Evolutionary conservation across 176 grass and related monocot genomes (phyloP), one percentile per base, ranked within the genome.

Genomic region (Aechmea fasciata): DNA sequence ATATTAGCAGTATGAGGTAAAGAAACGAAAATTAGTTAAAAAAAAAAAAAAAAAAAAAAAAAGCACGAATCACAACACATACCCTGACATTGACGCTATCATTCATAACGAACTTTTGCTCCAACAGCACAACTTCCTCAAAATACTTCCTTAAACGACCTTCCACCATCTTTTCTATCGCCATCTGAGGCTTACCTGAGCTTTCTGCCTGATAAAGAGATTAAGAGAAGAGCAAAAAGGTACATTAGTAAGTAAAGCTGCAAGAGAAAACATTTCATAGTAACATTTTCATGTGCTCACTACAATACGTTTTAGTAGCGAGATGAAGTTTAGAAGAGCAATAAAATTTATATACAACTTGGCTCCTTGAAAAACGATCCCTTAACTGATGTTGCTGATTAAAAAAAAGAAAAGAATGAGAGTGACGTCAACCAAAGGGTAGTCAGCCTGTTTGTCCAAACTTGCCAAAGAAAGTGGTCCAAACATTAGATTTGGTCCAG

Each of bases 121-220:
- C 94, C 84, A 87, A 82, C 24, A 99, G 82, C 29, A 93, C 94
- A 69, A 99, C 82, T 68, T 99, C 94, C 82, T 99, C 89, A 69
- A 72, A 90, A 66, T 93, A 99, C 71, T 99, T 93, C 69, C 84
- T 87, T 59, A 99, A 70, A 75, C 87, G 87, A 15, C 89, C 89
- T 85, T 99, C 94, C 20, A 93, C 89, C 94, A 99, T 99, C 77
- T 93, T 99, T 68, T 99, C 94, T 76, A 99, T 90, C 48, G 87
- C 94, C 80, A 90, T 85, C 82, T 87, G 87, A 13, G 94, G 78
- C 71, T 99, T 99, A 65, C 89, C 89, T 72, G 87, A 99, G 72
- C 81, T 89, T 87, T 92, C 75, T 48, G 94, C 94, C 94, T 99
- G 75, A 57, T 25, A 79, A 49, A 72, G 41, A 67, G 71, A 69